Conservation (phyloP, 352 stramenopile genomes). For the Phytophthora pseudosyringae region DNA sequence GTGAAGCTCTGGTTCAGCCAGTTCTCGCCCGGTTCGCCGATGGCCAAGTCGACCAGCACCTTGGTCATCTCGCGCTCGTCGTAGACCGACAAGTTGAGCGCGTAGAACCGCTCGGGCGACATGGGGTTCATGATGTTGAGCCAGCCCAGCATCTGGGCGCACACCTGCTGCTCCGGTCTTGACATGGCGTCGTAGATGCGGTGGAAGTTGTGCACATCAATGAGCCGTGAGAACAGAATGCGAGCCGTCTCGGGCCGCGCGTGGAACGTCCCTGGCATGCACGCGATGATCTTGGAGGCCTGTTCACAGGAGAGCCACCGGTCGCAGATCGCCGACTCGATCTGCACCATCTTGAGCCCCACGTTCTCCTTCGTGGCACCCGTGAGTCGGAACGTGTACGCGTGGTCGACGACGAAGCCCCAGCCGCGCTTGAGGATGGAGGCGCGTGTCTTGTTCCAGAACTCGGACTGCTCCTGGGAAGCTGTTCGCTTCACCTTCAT, state of each 20-base stretch:
- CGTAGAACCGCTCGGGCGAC: slow-evolving; percentile 69
- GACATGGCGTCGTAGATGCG: slow-evolving; percentile 62
- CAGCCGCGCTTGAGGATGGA: slow-evolving; percentile 52
- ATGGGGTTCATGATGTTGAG: slow-evolving; percentile 87
- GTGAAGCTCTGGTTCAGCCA: slow-evolving; percentile 86
- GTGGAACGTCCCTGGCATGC: slow-evolving; percentile 70
- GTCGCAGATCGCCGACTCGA: slow-evolving; percentile 79
- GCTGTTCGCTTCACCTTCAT: slow-evolving; percentile 14
- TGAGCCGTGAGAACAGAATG: slow-evolving; percentile 77
- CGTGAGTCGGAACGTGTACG: slow-evolving; percentile 55
- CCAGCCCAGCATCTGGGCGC: slow-evolving; percentile 62
- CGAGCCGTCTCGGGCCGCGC: slow-evolving; percentile 70
- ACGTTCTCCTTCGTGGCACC: slow-evolving; percentile 70
- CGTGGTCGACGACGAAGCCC: slow-evolving; percentile 38
- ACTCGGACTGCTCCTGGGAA: slow-evolving; percentile 46
- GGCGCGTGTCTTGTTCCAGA: slow-evolving; percentile 58
- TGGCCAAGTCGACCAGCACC: slow-evolving; percentile 79
- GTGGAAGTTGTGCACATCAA: slow-evolving; percentile 75
- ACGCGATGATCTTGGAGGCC: slow-evolving; percentile 72
- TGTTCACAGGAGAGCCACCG: slow-evolving; percentile 79
- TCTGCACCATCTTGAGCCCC: slow-evolving; percentile 81
- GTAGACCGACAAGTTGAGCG: slow-evolving; percentile 68
- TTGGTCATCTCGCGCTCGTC: slow-evolving; percentile 86
- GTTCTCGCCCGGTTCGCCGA: slow-evolving; percentile 82
- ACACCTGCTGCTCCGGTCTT: slow-evolving; percentile 54